Conservation (phyloP, 1,284 basidiomycete genomes). For the Marasmius fiardii region DNA sequence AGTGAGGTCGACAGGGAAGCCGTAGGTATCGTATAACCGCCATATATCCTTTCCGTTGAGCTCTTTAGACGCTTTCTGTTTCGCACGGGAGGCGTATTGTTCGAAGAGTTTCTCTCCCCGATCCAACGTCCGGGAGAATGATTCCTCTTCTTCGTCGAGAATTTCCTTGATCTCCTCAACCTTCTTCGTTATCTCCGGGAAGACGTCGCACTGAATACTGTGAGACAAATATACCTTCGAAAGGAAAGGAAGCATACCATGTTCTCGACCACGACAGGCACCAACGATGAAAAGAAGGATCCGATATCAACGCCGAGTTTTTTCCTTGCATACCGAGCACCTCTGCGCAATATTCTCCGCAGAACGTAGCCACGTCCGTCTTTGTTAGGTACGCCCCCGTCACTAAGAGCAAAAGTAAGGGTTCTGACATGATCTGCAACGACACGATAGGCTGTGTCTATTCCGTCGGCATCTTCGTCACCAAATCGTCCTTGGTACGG, state of each 20-base stretch:
- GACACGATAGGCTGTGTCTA: constrained; percentile 97
- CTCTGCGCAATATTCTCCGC: constrained; percentile 87
- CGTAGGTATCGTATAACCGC: constrained; percentile 97
- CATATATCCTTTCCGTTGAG: constrained; percentile 93
- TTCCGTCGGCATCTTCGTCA: constrained; percentile 88
- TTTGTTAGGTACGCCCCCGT: constrained; percentile 95
- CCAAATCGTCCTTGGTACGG: constrained; percentile 91
- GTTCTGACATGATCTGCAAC: constrained; percentile 97
- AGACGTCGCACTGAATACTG: constrained; percentile 67
- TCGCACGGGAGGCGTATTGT: constrained; percentile 77
- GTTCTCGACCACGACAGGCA: constrained; percentile 87
- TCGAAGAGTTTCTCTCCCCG: constrained; percentile 97
- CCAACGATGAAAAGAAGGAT: constrained; percentile 90
- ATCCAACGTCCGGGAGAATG: constrained; percentile 94
- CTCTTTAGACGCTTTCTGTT: constrained; percentile 60
- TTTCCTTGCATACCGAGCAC: constrained; percentile 92
- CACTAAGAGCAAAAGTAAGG: constrained; percentile 92
- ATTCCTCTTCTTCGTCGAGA: constrained; percentile 95
- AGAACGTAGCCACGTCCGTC: constrained; percentile 96
- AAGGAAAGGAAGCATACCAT: constrained; percentile 53
- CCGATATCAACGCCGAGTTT: constrained; percentile 95
- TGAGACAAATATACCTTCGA: constrained; percentile 7
- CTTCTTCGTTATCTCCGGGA: constrained; percentile 91
- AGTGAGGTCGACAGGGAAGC: constrained; percentile 97
- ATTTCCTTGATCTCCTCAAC: constrained; percentile 91